phyloP scores from a whole-genome alignment of 257 asterid genomes.

The Ligustrum vulgare region DNA sequence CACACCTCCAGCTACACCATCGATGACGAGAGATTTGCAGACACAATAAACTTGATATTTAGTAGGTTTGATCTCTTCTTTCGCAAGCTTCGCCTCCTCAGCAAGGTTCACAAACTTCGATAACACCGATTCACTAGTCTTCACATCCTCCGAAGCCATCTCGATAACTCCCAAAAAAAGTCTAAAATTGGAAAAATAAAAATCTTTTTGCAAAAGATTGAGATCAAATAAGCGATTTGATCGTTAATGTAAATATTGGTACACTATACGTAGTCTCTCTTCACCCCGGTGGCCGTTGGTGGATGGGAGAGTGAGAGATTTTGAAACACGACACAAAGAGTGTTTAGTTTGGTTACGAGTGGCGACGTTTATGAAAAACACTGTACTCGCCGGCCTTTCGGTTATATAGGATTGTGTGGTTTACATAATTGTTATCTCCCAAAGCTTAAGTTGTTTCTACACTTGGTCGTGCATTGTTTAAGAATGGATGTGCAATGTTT shows the following conservation, averaged over 20 bases:
- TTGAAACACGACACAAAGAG: slow-evolving; percentile 34
- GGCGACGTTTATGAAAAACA: slow-evolving; percentile 27
- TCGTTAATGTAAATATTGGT: not conserved
- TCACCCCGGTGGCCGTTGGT: slow-evolving; percentile 16
- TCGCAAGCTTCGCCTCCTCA: slow-evolving; percentile 90
- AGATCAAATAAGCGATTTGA: slow-evolving; percentile 19
- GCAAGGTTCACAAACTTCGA: slow-evolving; percentile 90
- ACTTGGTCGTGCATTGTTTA: too few relatives aligned
- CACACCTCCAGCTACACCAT: slow-evolving; percentile 99
- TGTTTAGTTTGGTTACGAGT: slow-evolving; percentile 24
- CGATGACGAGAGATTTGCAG: slow-evolving; percentile 89
- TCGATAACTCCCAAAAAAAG: slow-evolving; percentile 15
- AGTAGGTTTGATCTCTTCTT: slow-evolving; percentile 77
- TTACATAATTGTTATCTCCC: not conserved
- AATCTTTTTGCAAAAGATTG: slow-evolving; percentile 10
- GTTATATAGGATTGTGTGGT: not conserved
- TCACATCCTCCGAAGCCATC: slow-evolving; percentile 98
- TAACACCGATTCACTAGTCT: slow-evolving; percentile 81
- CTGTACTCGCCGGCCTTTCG: not conserved
- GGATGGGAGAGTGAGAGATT: slow-evolving; percentile 17
- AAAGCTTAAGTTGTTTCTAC: not conserved
- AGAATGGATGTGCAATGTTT: too few relatives aligned
- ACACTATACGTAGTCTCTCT: slow-evolving; percentile 10
- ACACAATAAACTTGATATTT: slow-evolving; percentile 62
- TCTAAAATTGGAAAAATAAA: slow-evolving; percentile 7